Evolutionary conservation across 1,284 basidiomycete species (phyloP).

Genomic region (Melampsora medusae): DNA sequence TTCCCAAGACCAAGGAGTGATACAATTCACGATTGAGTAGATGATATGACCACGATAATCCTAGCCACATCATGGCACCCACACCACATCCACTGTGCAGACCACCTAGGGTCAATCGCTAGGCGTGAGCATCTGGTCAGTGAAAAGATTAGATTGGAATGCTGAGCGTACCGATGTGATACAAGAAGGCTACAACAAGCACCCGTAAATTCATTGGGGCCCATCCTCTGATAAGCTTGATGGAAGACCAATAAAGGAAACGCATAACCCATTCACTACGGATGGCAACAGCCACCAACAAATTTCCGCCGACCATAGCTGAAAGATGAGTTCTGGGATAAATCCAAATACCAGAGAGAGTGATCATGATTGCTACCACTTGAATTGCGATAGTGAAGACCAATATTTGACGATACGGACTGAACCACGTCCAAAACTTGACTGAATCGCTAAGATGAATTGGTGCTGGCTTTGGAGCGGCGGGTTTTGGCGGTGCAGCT

Average conservation of each 20-base stretch:
- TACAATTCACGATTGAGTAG: slow-evolving; percentile 63
- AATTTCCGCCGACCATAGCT: slow-evolving; percentile 66
- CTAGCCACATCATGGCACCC: slow-evolving; percentile 62
- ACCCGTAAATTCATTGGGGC: slow-evolving; percentile 32
- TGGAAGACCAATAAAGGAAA: slow-evolving; percentile 61
- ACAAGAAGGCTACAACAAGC: slow-evolving; percentile 35
- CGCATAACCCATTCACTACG: slow-evolving; percentile 66
- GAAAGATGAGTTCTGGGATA: slow-evolving; percentile 65
- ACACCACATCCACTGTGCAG: slow-evolving; percentile 71
- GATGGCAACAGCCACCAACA: slow-evolving; percentile 62
- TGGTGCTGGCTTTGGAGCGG: slow-evolving; percentile 20
- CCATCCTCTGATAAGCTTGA: slow-evolving; percentile 34
- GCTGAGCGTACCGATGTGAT: slow-evolving; percentile 35
- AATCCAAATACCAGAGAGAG: slow-evolving; percentile 66
- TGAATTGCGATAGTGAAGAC: slow-evolving; percentile 64
- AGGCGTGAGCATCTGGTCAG: neutral
- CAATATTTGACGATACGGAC: slow-evolving; percentile 67
- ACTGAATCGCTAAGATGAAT: slow-evolving; percentile 20
- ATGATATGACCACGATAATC: slow-evolving; percentile 61
- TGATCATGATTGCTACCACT: slow-evolving; percentile 63
- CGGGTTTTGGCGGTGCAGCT: slow-evolving; percentile 3
- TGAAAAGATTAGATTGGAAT: neutral
- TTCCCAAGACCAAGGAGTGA: slow-evolving; percentile 61
- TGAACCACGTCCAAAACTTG: slow-evolving; percentile 45
- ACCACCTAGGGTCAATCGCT: slow-evolving; percentile 58